Evolutionary conservation across 192 early-diverging fungal genomes (phyloP), one percentile per base, ranked within the genome.

Genomic region (Glomus cerebriforme): DNA sequence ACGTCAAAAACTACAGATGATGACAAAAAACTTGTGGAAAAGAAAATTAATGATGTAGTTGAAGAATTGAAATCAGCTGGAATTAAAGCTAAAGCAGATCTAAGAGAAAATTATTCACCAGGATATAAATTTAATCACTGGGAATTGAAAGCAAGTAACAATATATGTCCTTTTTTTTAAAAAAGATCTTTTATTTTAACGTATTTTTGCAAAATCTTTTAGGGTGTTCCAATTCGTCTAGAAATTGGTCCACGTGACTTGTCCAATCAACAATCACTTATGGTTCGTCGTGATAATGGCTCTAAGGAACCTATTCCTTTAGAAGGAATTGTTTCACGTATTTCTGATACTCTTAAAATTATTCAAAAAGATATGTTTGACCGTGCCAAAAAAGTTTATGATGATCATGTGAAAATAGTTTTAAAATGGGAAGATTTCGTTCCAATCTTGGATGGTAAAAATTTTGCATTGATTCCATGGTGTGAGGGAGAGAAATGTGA

Each of bases 111-210:
- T 81, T 94, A 96, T 91, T 93, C 95, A 34, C 93, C 97, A 72
- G 97, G 96, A 17, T 96, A 92, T 90, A 99, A 99, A 88, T 99
- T 95, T 93, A 98, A 95, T 90, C 96, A 99, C 88, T 99, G 98
- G 98, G 97, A 99, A 83, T 82, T 98, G 72, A 80, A 86, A 65
- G 91, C 92, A 84, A 34, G 79, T 31, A 12, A 32, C 27, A 35
- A 80, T 29, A 6, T 83, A 59, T 37, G 12, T 39, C 9, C 7
- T 39, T 39, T 39, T 39, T 32, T 29, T 59, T 58, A 26, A n/a
- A n/a, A n/a, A n/a, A n/a, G n/a, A n/a, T 70, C 7, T 45, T 81
- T 58, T 43, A 12, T 85, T 27, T 73, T 73, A 1, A 7, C 37
- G 7, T 9, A 39, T 39, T n/a, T n/a, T 39, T 10, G 39, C 10